Evolutionary conservation across 495 filamentous ascomycete genomes (phyloP).

Genomic region (Xanthoparmelia taractica): DNA sequence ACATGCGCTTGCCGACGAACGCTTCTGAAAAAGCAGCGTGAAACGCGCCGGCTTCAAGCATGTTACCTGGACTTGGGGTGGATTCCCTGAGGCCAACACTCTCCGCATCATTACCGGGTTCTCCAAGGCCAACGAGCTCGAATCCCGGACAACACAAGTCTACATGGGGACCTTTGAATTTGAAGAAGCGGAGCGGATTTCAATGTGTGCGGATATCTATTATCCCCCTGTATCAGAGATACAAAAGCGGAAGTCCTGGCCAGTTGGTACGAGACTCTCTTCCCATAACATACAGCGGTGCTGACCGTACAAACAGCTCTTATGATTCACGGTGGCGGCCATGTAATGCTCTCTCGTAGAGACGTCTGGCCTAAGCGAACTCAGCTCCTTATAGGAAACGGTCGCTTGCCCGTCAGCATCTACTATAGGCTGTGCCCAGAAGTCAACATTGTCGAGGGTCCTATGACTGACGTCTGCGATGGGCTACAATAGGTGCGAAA

Average conservation of each 20-base stretch:
- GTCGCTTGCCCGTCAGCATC: slow-evolving; percentile 45
- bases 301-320: slow-evolving; percentile 34
- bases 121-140: slow-evolving; percentile 31
- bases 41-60: slow-evolving; percentile 30
- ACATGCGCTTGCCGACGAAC: slow-evolving; percentile 30
- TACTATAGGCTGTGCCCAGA: slow-evolving; percentile 54
- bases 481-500: slow-evolving; percentile 36
- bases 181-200: slow-evolving; percentile 26
- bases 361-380: slow-evolving; percentile 41
- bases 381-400: slow-evolving; percentile 30
- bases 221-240: slow-evolving; percentile 28
- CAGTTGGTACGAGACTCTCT: slow-evolving; percentile 2
- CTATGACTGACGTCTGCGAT: slow-evolving; percentile 13
- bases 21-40: slow-evolving; percentile 32
- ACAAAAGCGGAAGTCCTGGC: background rate
- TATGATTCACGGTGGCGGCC: slow-evolving; percentile 52
- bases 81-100: slow-evolving; percentile 23
- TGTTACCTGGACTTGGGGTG: slow-evolving; percentile 34
- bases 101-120: slow-evolving; percentile 30
- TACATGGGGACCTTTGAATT: slow-evolving; percentile 32
- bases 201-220: slow-evolving; percentile 40
- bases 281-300: slow-evolving; percentile 11
- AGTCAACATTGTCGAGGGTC: slow-evolving; percentile 38
- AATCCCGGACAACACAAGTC: slow-evolving; percentile 11
- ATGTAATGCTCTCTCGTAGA: slow-evolving; percentile 40